Base-by-base conservation (phyloP, 2,329 filamentous ascomycete species). In the Paracoccidioides lutzii region DNA sequence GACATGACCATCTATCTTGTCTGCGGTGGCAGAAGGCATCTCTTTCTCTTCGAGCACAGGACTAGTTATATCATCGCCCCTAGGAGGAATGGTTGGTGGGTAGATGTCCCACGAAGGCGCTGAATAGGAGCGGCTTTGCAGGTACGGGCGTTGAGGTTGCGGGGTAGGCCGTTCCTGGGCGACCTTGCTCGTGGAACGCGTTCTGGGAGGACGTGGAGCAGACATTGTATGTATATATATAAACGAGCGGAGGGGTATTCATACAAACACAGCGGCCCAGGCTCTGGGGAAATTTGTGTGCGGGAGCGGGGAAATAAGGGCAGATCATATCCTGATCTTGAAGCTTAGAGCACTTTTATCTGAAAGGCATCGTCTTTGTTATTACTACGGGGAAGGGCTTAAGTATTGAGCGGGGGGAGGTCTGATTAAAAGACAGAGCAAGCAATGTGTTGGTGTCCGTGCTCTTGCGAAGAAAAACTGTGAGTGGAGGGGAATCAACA, bases 71-170 rank as follows among this genome's bases (percentile, higher is more conserved):
- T 59, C 38, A 63, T 60, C 41, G 58, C 62, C 60, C 55, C 53
- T 62, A 22, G 61, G 44, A 28, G 60, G 56, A 55, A 66, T 62
- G 14, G 67, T 54, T 58, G 63, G 63, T 58, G 63, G 63, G 54
- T 66, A 58, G 56, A 69, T 50, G 44, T 56, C 66, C 28, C 65
- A 69, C 32, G 60, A 59, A 0, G 70, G 69, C 32, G 69, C 68
- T 38, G 70, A 72, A 52, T 62, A 59, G 8, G 70, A 71, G 55
- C 70, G 65, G 53, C 56, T 62, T 43, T 62, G 66, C 38, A 71
- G 64, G 12, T 62, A 59, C 30, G 70, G 69, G 38, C 69, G 64
- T 54, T 63, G 62, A 37, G 62, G 63, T 51, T 64, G 56, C n/a
- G 54, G 50, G 14, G 53, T 35, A 40, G 57, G 43, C n/a, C 41